Evolutionary conservation across 2,329 filamentous ascomycete species (phyloP), one percentile per base, ranked within the genome.

Genomic region (Cladorrhinum sp.): DNA sequence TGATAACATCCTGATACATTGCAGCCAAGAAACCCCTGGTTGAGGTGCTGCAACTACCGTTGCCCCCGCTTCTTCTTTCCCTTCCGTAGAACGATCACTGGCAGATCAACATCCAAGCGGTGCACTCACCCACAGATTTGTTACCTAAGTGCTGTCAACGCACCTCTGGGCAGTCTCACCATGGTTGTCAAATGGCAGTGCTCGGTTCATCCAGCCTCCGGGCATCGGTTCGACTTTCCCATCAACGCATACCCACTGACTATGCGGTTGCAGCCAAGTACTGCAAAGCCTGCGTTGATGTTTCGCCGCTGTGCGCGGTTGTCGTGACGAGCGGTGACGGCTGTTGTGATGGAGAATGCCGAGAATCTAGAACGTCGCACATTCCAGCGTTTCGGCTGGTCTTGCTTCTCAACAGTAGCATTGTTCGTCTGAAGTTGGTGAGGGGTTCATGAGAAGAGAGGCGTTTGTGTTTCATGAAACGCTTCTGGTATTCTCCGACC

Each of bases 51-150:
- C 13, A 48, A 20, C 41, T 48, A 16, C 41, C 49, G 49, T 25
- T 10, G 24, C 53, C 53, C 10, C 41, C 13, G 32, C 10, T n/a
- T 48, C 4, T 36, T 36, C 27, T 55, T 38, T 41, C 16, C 50
- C 24, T 53, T 55, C 32, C 27, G 32, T 36, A 38, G 20, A 52
- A 56, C 36, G 22, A 45, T 45, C 20, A 10, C 27, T 24, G 52
- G 29, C n/a, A n/a, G 22, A 55, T 55, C 32, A 36, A 12, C 32
- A 41, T 56, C 53, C 53, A 56, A 56, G 53, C 53, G 53, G 16
- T 13, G 20, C 22, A 24, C 2, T 24, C 53, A 49, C 24, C 53
- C 53, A 23, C 53, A 22, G 38, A 45, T 45, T 56, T 48, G 13
- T 54, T 23, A 18, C 25, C 16, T 52, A n/a, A n/a, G n/a, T 13